Evolutionary conservation across 2,329 filamentous ascomycete genomes (phyloP).

Genomic region (Tolypocladium sp.): DNA sequence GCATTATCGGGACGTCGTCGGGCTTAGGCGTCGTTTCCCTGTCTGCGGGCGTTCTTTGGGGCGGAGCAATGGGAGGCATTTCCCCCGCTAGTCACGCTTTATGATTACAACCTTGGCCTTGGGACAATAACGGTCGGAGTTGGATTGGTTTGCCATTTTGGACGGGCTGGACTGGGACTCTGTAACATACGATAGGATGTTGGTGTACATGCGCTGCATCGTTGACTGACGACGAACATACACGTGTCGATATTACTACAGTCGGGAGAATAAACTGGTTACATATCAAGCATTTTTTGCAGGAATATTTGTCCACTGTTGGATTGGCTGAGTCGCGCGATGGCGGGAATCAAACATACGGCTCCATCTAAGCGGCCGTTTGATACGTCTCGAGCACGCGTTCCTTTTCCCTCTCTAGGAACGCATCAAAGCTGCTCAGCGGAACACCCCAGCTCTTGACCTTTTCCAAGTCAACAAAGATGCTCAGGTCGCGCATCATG

Average conservation of each 20-base stretch:
- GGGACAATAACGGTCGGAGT: neutral
- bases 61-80: neutral
- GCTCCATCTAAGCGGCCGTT: neutral
- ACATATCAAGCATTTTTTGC: neutral
- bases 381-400: conserved; percentile 18
- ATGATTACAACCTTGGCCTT: neutral
- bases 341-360: neutral
- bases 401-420: conserved; percentile 29
- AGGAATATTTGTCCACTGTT: neutral
- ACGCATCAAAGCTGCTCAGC: conserved; percentile 32
- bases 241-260: neutral
- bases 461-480: conserved; percentile 25
- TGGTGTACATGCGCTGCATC: neutral
- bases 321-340: no score
- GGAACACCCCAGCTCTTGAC: conserved; percentile 27
- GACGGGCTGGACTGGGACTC: neutral
- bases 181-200: neutral
- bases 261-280: neutral
- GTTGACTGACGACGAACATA: neutral
- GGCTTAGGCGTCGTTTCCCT: neutral
- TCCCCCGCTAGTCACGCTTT: neutral
- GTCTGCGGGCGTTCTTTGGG: neutral
- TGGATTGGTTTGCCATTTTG: neutral
- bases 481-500: conserved; percentile 21
- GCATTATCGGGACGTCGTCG: neutral